These are phyloP conservation scores for Neopestalotiopsis clavispora DNA, from an alignment of 2,329 filamentous ascomycete species.

Conservation along the genomic window DNA sequence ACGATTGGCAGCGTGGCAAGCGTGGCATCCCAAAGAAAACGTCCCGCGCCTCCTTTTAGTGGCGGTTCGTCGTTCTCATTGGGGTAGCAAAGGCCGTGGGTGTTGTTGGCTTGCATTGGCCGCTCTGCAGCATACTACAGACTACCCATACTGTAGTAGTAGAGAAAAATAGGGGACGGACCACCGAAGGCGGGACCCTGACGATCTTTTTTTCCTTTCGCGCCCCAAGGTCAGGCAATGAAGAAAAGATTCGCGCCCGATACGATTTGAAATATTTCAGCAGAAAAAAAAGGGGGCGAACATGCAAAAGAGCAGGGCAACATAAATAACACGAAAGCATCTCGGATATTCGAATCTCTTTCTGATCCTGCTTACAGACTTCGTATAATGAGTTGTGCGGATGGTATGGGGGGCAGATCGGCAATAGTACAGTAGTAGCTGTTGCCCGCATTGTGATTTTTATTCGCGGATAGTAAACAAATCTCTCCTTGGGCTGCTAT, in stretches of 20 bases:
- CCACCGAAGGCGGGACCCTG: slow-evolving; percentile 9
- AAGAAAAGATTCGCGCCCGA: neutral
- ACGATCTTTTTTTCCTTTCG: slow-evolving; percentile 9
- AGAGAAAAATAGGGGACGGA: neutral
- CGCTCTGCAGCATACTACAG: neutral
- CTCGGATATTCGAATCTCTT: too few species aligned
- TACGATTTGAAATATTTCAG: too few species aligned
- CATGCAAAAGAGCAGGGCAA: too few species aligned
- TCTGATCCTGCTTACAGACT: too few species aligned
- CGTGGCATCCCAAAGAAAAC: neutral
- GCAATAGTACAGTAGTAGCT: neutral
- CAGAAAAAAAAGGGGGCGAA: too few species aligned
- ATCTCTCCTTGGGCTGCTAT: neutral
- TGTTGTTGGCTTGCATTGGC: neutral
- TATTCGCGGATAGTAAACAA: neutral
- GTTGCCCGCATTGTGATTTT: neutral
- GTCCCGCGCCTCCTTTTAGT: neutral
- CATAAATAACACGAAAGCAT: too few species aligned
- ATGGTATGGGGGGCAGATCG: neutral
- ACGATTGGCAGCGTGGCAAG: neutral
- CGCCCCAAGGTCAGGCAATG: neutral
- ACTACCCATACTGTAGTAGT: too few species aligned
- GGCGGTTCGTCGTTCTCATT: slow-evolving; percentile 2
- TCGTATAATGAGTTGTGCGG: too few species aligned
- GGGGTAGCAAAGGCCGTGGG: neutral